Evolutionary conservation across 192 early-diverging fungal species (phyloP).

Genomic region (Anaeromyces robustus): DNA sequence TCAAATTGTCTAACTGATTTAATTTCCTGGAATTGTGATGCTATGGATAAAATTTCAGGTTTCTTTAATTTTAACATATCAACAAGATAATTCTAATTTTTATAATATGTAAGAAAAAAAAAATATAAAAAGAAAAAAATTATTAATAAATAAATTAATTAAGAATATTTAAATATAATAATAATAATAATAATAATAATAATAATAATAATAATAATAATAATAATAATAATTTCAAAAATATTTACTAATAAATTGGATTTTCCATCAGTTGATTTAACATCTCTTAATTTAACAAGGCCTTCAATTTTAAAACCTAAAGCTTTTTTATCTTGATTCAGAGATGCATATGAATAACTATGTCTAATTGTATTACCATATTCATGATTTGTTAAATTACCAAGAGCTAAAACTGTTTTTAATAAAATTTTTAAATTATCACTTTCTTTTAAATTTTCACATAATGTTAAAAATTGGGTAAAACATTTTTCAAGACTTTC

Average conservation of each 20-base stretch:
- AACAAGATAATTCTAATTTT: constrained; percentile 21
- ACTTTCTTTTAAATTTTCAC: constrained; percentile 12
- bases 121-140: background rate
- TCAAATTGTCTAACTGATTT: constrained; percentile 23
- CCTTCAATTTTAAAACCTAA: constrained; percentile 38
- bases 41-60: constrained; percentile 23
- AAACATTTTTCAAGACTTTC: constrained; percentile 15
- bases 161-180: no score
- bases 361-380: constrained; percentile 14
- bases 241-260: constrained; percentile 22
- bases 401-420: constrained; percentile 21
- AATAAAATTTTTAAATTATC: constrained; percentile 28
- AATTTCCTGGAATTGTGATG: constrained; percentile 14
- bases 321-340: constrained; percentile 32
- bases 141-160: no score
- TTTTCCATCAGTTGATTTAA: constrained; percentile 37
- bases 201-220: no score
- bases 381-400: constrained; percentile 34
- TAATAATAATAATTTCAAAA: no score
- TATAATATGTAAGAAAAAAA: no score
- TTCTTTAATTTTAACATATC: constrained; percentile 24
- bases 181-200: no score
- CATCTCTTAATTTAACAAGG: constrained; percentile 28
- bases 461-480: constrained; percentile 10
- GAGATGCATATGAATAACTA: constrained; percentile 26